Percentiles rank a stretch among this genome's conserved stretches.
These are phyloP conservation scores for Aspergillus sparsus DNA, from an alignment of 495 filamentous ascomycete genomes.

Conservation along the genomic window DNA sequence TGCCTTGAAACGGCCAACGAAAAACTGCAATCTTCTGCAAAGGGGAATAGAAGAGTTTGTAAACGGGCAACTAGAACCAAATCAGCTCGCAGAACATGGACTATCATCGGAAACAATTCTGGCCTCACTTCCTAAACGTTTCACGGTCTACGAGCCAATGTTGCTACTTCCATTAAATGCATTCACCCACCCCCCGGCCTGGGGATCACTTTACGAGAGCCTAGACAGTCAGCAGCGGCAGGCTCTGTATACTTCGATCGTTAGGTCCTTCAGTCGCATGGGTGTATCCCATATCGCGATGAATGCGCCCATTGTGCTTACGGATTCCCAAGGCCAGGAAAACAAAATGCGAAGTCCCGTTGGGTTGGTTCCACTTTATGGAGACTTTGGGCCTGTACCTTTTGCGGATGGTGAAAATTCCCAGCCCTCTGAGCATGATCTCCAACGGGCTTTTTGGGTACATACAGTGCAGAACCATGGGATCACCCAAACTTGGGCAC, in stretches of 20 bases:
- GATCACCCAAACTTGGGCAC: slow-evolving; percentile 84
- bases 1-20: slow-evolving; percentile 16
- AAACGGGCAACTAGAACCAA: slow-evolving; percentile 21
- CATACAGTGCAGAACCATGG: slow-evolving; percentile 72
- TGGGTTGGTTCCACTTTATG: slow-evolving; percentile 61
- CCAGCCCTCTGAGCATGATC: slow-evolving; percentile 47
- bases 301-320: slow-evolving; percentile 65
- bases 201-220: slow-evolving; percentile 45
- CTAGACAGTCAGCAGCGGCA: slow-evolving; percentile 32
- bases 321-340: slow-evolving; percentile 35
- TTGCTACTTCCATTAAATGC: slow-evolving; percentile 64
- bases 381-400: slow-evolving; percentile 57
- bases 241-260: slow-evolving; percentile 53
- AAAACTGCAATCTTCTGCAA: slow-evolving; percentile 34
- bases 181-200: slow-evolving; percentile 49
- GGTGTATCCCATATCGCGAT: slow-evolving; percentile 69
- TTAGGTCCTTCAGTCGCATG: slow-evolving; percentile 37
- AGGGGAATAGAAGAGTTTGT: slow-evolving; percentile 36
- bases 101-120: slow-evolving; percentile 26
- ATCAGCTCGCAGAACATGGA: slow-evolving; percentile 17
- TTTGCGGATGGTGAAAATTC: slow-evolving; percentile 18
- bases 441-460: slow-evolving; percentile 68
- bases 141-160: slow-evolving; percentile 69
- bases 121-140: slow-evolving; percentile 58
- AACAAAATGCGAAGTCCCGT: slow-evolving; percentile 70